A percentile compares a stretch with the other conserved stretches of the same genome.
Evolutionary conservation across 163 green algal species (phyloP).

Genomic region (Prototheca cutis): DNA sequence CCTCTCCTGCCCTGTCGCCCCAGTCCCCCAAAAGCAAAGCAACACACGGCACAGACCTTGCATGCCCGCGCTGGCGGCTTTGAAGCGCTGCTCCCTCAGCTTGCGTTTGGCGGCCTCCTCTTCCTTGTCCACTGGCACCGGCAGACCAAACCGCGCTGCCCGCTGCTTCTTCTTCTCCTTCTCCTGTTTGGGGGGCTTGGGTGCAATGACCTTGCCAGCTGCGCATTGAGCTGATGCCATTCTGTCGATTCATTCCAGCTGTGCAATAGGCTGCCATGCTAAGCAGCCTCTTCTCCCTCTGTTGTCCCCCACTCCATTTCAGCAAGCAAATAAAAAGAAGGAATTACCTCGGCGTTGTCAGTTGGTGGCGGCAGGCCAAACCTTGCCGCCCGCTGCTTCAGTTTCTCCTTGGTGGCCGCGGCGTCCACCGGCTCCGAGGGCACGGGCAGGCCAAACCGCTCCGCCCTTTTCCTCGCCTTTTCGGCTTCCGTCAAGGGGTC

Average conservation of each 20-base stretch:
- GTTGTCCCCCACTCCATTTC: no score
- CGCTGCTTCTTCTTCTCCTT: slow-evolving; percentile 22
- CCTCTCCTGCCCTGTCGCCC: background rate
- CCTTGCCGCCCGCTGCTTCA: slow-evolving; percentile 32
- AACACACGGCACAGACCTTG: no score
- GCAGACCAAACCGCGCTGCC: slow-evolving; percentile 21
- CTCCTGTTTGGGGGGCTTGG: no score
- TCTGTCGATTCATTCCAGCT: no score
- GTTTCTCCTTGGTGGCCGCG: slow-evolving; percentile 1
- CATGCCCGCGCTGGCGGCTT: background rate
- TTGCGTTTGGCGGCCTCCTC: slow-evolving; percentile 10
- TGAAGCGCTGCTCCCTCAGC: slow-evolving; percentile 7
- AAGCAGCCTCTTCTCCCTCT: no score
- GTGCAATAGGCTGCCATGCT: no score
- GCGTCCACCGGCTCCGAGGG: background rate
- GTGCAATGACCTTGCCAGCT: no score
- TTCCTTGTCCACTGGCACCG: slow-evolving; percentile 2
- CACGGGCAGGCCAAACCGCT: slow-evolving; percentile 18
- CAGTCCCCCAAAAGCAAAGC: no score
- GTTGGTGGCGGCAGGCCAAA: slow-evolving; percentile 27
- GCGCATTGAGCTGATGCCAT: no score
- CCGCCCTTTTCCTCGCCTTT: slow-evolving; percentile 11
- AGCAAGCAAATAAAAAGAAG: no score
- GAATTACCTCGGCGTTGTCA: slow-evolving; percentile 18
- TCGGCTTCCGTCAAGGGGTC: slow-evolving; percentile 17